Conservation (phyloP, 345 rosid species). For the Erysimum cheiranthoides region DNA sequence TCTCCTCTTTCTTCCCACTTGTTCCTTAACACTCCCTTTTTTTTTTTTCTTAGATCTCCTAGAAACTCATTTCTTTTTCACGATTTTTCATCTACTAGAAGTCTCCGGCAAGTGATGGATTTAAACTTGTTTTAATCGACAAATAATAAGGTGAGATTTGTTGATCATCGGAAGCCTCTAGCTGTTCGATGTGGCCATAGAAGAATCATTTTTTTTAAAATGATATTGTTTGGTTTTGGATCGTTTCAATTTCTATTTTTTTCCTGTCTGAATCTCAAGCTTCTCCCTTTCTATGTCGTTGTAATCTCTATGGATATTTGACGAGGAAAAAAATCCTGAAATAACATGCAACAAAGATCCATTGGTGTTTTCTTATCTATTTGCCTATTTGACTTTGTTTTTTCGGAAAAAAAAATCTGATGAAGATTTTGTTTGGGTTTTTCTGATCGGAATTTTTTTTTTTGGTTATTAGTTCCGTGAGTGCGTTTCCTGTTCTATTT, state of each 20-base stretch:
- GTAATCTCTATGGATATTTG: constrained; percentile 8
- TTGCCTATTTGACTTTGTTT: constrained; percentile 36
- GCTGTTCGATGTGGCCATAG: constrained; percentile 2
- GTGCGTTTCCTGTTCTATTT: constrained; percentile 18
- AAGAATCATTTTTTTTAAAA: not conserved
- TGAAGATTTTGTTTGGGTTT: constrained; percentile 35
- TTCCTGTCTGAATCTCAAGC: constrained; percentile 1
- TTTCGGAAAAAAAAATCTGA: constrained; percentile 2
- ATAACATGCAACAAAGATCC: constrained; percentile 48
- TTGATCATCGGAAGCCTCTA: constrained; percentile 17
- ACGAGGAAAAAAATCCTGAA: constrained; percentile 4
- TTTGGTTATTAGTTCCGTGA: not conserved
- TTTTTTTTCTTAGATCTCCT: constrained; percentile 52
- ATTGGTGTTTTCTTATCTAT: constrained; percentile 19
- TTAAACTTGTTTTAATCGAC: constrained; percentile 19
- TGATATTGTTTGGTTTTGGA: not conserved
- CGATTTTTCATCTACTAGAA: constrained; percentile 19
- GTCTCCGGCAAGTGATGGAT: constrained; percentile 20
- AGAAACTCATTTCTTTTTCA: constrained; percentile 7
- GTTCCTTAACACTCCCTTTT: constrained; percentile 21
- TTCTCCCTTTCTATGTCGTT: not conserved
- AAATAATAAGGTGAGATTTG: constrained; percentile 54
- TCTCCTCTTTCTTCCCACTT: constrained; percentile 34
- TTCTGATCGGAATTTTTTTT: constrained; percentile 35
- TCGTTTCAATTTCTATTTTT: constrained; percentile 10